A percentile compares a stretch with the other conserved stretches of the same genome.
Evolutionary conservation across 371 early-diverging fungal species (phyloP).

Genomic region (Circinella minor): DNA sequence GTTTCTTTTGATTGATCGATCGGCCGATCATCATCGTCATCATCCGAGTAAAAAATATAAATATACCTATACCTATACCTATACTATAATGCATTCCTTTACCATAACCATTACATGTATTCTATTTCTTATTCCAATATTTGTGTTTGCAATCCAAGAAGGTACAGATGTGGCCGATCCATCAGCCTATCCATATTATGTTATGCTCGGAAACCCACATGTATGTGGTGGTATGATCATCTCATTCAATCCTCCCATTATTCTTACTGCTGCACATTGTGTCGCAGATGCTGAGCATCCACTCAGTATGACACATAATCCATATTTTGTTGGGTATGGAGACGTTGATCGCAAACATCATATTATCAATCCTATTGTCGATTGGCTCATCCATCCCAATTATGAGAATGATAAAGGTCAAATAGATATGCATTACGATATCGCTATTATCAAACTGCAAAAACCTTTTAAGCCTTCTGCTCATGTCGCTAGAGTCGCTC

Average conservation of each 20-base stretch:
- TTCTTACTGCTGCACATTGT: conserved; percentile 58
- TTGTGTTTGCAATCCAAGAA: conserved; percentile 29
- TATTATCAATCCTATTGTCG: conserved; percentile 24
- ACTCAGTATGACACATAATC: conserved; percentile 18
- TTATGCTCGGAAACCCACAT: conserved; percentile 53
- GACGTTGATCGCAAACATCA: conserved; percentile 29
- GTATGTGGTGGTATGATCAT: conserved; percentile 51
- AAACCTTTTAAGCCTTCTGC: conserved; percentile 29
- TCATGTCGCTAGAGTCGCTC: conserved; percentile 27
- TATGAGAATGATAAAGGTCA: conserved; percentile 25
- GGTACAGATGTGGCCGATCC: conserved; percentile 33
- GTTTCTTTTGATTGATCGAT: conserved; percentile 6
- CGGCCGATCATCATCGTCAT: neutral
- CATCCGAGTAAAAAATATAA: too few relatives aligned
- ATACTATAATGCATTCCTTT: conserved; percentile 4
- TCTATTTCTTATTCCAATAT: neutral
- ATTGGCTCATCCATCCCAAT: conserved; percentile 44
- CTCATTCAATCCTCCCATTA: conserved; percentile 42
- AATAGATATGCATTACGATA: conserved; percentile 39
- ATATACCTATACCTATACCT: neutral
- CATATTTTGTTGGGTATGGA: conserved; percentile 32
- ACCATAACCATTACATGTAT: neutral
- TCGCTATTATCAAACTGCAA: conserved; percentile 39
- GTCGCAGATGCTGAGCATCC: conserved; percentile 34
- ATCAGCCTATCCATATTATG: conserved; percentile 44